Evolutionary conservation across 768 basidiomycete species (phyloP), one percentile per base, ranked within the genome.

Genomic region (Rhodosporidiobolus sp.): DNA sequence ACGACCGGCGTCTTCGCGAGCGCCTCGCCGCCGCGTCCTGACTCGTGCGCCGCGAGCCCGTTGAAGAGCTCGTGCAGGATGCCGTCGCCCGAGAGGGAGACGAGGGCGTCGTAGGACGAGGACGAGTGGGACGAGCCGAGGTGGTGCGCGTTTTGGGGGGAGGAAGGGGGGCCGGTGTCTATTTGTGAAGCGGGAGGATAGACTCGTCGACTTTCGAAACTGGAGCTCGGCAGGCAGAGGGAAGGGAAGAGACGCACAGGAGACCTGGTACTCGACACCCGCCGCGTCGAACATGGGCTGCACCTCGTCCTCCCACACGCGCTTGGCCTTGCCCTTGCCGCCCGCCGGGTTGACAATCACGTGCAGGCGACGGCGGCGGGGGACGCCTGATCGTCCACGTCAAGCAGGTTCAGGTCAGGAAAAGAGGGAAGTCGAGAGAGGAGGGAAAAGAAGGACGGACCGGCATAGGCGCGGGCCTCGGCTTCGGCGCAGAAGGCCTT

Each of bases 61-160:
- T 94, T 94, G 79, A 92, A 76, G 32, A 91, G 84, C 81, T 94
- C 92, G 77, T 93, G 89, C 24, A 92, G 78, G 48, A 91, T 83
- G 14, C 92, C 92, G 77, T 94, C 92, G 0, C 92, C 92, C 0
- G 91, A 92, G 32, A 94, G 85, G 43, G 87, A 81, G 49, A 90
- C 85, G 53, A 94, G 79, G 0, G 88, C 90, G 73, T 93, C 91
- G 72, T 85, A 90, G 24, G 76, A 59, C 48, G 85, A 83, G 8
- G 90, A 83, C 1, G 83, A 72, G 46, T 91, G 80, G 7, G 82
- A 80, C 72, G 86, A 86, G 0, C 84, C 86, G 67, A 92, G 83
- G 46, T 90, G 87, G 50, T 81, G 81, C 4, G 89, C 91, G 79
- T 94, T 90, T 9, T 86, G 85, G 4, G 79, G 74, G 70, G 85